A percentile compares a stretch with the other conserved stretches of the same genome.
These are phyloP conservation scores for Fraxinus americana DNA, from an alignment of 257 asterid genomes.

Conservation along the genomic window DNA sequence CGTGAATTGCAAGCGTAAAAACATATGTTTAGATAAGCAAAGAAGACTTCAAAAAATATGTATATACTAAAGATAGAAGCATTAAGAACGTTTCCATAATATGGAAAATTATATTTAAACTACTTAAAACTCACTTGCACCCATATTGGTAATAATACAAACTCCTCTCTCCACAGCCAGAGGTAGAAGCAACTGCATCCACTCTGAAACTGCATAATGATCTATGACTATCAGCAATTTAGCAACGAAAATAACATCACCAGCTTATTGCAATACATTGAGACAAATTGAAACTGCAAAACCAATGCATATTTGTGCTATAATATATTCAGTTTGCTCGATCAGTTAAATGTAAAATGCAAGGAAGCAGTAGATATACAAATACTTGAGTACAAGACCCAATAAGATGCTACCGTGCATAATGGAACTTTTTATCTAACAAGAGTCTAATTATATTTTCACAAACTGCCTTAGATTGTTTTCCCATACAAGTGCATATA, in stretches of 20 bases:
- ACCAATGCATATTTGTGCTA: conserved; percentile 2
- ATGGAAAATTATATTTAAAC: conserved; percentile 16
- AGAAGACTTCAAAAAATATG: conserved; percentile 7
- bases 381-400: neutral
- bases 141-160: conserved; percentile 92
- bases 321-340: conserved; percentile 2
- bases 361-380: conserved; percentile 4
- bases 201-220: conserved; percentile 75
- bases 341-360: neutral
- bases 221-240: conserved; percentile 30
- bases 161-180: conserved; percentile 81
- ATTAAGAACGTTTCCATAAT: neutral
- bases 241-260: neutral
- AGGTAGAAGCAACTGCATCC: conserved; percentile 94
- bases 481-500: neutral
- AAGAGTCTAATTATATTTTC: neutral
- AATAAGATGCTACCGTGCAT: neutral
- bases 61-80: conserved; percentile 6
- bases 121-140: conserved; percentile 71
- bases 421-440: neutral
- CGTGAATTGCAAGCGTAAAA: conserved; percentile 27
- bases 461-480: neutral
- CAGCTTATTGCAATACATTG: conserved; percentile 17
- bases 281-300: conserved; percentile 13
- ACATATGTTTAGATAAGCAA: conserved; percentile 18